Percentiles rank a stretch among this genome's conserved stretches.
Conservation (phyloP, 805 yeast species). For the Candida palmyrensis region DNA sequence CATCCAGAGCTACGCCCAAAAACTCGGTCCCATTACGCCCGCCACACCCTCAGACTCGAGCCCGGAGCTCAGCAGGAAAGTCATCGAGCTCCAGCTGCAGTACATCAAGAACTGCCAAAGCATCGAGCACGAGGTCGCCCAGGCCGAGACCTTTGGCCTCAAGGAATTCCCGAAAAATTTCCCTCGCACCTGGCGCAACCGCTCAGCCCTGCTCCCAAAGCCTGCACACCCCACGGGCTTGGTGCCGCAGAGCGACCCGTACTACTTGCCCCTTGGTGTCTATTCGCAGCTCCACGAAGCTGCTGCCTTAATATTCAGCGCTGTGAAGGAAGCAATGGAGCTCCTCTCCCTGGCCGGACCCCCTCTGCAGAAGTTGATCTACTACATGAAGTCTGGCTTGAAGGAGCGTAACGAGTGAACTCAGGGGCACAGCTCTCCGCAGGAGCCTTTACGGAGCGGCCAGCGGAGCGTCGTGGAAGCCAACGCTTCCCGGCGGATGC, state of each 20-base stretch:
- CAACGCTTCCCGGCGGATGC: too few relatives aligned
- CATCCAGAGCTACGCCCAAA: conserved; percentile 17
- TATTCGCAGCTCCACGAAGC: conserved; percentile 31
- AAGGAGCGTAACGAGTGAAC: conserved; percentile 5
- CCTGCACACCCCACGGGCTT: conserved; percentile 9
- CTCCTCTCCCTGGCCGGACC: not conserved
- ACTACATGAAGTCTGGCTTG: conserved; percentile 13
- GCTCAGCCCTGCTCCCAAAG: conserved; percentile 8
- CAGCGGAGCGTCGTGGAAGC: too few relatives aligned
- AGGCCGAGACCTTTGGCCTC: conserved; percentile 16
- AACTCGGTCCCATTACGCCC: conserved; percentile 2
- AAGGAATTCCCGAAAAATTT: conserved; percentile 23
- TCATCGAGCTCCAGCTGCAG: conserved; percentile 23
- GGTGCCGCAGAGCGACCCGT: conserved; percentile 19
- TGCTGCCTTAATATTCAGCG: conserved; percentile 22
- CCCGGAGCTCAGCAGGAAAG: conserved; percentile 14
- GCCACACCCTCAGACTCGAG: conserved; percentile 1
- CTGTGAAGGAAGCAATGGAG: conserved; percentile 29
- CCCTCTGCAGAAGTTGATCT: conserved; percentile 5
- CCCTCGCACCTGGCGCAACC: conserved; percentile 26
- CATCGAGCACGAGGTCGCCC: conserved; percentile 19
- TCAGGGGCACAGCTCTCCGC: too few relatives aligned
- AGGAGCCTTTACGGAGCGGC: too few relatives aligned
- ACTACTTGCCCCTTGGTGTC: conserved; percentile 33
- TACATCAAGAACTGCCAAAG: conserved; percentile 18